phyloP scores from a whole-genome alignment of 2,329 filamentous ascomycete genomes.

The Cladobotryum mycophilum region DNA sequence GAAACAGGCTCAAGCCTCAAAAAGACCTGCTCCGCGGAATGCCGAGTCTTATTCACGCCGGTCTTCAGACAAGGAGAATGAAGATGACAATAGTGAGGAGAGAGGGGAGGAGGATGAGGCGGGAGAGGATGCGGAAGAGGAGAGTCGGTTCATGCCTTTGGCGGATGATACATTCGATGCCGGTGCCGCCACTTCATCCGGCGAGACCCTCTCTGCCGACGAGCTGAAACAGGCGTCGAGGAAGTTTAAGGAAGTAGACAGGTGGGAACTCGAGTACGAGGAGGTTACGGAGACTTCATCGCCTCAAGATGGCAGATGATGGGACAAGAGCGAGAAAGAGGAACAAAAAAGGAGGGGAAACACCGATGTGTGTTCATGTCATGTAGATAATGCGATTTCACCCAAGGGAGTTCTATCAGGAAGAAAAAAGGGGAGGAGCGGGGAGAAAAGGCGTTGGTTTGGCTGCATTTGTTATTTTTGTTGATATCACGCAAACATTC shows the following conservation, averaged over 20 bases:
- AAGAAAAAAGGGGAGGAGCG: background rate
- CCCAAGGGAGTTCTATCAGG: background rate
- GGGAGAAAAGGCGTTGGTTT: constrained; percentile 1
- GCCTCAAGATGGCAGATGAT: constrained; percentile 43
- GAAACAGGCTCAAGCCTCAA: constrained; percentile 17
- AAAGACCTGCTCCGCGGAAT: constrained; percentile 20
- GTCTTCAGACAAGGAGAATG: constrained; percentile 55
- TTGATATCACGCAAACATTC: constrained; percentile 7
- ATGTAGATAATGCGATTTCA: background rate
- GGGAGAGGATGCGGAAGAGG: constrained; percentile 30
- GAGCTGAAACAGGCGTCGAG: constrained; percentile 53
- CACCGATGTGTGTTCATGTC: background rate
- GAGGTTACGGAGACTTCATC: constrained; percentile 53
- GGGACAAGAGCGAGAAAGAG: background rate
- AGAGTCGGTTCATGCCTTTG: constrained; percentile 36
- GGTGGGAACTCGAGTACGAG: constrained; percentile 63
- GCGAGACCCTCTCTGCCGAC: constrained; percentile 35
- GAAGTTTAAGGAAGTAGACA: constrained; percentile 65
- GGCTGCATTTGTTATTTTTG: constrained; percentile 2
- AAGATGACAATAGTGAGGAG: constrained; percentile 30
- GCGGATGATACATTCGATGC: constrained; percentile 40
- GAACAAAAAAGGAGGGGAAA: background rate
- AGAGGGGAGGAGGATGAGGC: constrained; percentile 29
- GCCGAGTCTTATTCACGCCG: constrained; percentile 46
- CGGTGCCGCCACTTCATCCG: constrained; percentile 24